Evolutionary conservation across 306 rosid species (phyloP).

Genomic region (Rubus parviflorus): DNA sequence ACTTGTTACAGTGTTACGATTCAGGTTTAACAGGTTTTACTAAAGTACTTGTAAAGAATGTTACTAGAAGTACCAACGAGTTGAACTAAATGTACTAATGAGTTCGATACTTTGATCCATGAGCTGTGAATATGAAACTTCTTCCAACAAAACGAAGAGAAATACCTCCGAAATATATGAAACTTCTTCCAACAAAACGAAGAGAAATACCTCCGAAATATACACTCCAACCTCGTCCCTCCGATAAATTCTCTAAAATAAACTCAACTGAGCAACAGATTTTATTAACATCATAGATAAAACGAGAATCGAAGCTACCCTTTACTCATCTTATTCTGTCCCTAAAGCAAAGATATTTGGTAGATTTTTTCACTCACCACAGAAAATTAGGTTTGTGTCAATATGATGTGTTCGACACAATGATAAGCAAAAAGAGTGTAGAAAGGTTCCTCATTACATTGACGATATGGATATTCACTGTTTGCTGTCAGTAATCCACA

Average conservation of each 20-base stretch:
- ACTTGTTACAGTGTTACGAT: background rate
- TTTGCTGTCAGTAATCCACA: background rate
- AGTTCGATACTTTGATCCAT: background rate
- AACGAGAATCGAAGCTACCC: too few species aligned
- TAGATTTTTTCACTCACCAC: background rate
- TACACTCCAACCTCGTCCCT: background rate
- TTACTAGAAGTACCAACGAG: background rate
- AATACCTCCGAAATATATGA: background rate
- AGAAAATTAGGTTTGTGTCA: background rate
- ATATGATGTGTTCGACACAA: background rate
- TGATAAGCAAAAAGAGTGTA: background rate
- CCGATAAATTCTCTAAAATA: background rate
- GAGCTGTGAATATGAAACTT: background rate
- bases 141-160: background rate
- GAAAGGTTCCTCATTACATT: background rate
- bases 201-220: background rate
- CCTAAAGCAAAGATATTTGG: background rate
- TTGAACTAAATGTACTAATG: background rate
- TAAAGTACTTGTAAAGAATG: background rate
- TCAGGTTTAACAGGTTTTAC: background rate
- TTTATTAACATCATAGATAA: background rate
- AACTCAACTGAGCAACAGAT: background rate
- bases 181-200: background rate
- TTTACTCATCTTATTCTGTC: background rate
- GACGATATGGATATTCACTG: background rate